These are phyloP conservation scores for Colletotrichum trifolii DNA, from an alignment of 2,329 filamentous ascomycete genomes.

Conservation along the genomic window DNA sequence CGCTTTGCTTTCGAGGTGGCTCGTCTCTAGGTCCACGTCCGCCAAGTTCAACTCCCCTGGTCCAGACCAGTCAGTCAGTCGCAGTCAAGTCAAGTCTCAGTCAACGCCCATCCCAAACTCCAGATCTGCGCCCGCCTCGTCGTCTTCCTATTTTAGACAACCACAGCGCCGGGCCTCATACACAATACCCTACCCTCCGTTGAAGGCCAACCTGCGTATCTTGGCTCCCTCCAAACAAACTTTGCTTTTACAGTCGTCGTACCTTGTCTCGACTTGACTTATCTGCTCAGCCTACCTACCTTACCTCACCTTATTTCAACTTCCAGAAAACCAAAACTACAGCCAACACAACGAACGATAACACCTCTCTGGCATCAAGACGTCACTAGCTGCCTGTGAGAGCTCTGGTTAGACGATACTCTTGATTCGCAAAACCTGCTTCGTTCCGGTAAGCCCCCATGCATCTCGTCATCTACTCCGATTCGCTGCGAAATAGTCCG, in stretches of 20 bases:
- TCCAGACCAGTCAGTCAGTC: not conserved
- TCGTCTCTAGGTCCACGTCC: not conserved
- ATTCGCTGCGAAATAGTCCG: constrained; percentile 8
- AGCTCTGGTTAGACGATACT: not conserved
- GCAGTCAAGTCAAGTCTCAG: constrained; percentile 5
- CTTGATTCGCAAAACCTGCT: constrained; percentile 15
- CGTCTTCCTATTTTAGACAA: not conserved
- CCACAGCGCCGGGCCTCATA: not conserved
- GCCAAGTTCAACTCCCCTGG: constrained; percentile 3
- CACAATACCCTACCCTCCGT: not conserved
- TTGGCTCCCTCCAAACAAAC: not conserved
- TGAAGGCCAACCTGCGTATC: not conserved
- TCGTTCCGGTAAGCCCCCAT: constrained; percentile 24
- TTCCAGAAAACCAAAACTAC: not conserved
- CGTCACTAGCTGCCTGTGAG: not conserved
- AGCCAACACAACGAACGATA: not conserved
- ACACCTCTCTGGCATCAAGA: constrained; percentile 11
- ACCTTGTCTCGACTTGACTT: constrained; percentile 1
- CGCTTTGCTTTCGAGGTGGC: too few relatives aligned
- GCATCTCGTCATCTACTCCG: constrained; percentile 20
- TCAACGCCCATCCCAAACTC: constrained; percentile 1
- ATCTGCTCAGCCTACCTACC: constrained; percentile 3
- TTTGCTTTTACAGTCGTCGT: not conserved
- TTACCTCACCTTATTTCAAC: not conserved
- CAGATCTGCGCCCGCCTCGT: not conserved